These are phyloP conservation scores for Amniculicola lignicola DNA, from an alignment of 495 filamentous ascomycete species.

Conservation along the genomic window DNA sequence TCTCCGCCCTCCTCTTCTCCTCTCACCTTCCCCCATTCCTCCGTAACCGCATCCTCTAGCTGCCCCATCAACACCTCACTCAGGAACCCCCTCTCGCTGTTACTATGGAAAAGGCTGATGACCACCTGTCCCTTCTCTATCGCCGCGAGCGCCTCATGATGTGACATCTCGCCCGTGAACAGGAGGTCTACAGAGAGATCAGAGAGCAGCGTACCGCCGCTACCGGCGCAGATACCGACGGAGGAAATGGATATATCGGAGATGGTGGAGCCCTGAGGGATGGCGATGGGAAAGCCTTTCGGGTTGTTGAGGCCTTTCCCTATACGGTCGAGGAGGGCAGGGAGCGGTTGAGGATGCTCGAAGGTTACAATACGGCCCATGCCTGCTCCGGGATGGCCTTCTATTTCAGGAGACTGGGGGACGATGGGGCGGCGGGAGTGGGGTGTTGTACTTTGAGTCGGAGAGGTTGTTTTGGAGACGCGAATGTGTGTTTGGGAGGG, in stretches of 20 bases:
- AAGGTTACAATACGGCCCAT: constrained; percentile 75
- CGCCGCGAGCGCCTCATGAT: constrained; percentile 83
- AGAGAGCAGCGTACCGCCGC: constrained; percentile 70
- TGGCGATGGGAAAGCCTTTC: constrained; percentile 62
- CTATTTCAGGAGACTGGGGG: constrained; percentile 45
- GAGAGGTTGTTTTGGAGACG: neutral
- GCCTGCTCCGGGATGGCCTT: constrained; percentile 65
- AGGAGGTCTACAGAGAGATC: constrained; percentile 64
- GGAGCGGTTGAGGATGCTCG: constrained; percentile 53
- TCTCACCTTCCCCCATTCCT: constrained; percentile 52
- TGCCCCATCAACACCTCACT: constrained; percentile 63
- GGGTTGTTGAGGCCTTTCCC: constrained; percentile 59
- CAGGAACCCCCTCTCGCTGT: constrained; percentile 82
- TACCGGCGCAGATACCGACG: constrained; percentile 78
- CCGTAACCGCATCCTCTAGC: constrained; percentile 55
- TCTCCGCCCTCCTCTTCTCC: constrained; percentile 42
- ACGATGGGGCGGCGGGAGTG: constrained; percentile 56
- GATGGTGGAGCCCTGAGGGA: constrained; percentile 57
- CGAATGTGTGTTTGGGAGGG: constrained; percentile 9
- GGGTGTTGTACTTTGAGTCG: constrained; percentile 17
- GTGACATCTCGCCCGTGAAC: constrained; percentile 89
- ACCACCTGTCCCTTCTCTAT: constrained; percentile 86
- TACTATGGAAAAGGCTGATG: constrained; percentile 82
- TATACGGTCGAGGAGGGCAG: constrained; percentile 61
- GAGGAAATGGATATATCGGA: constrained; percentile 57